These are phyloP conservation scores for Chaetomidium leptoderma DNA, from an alignment of 495 filamentous ascomycete species.

Conservation along the genomic window DNA sequence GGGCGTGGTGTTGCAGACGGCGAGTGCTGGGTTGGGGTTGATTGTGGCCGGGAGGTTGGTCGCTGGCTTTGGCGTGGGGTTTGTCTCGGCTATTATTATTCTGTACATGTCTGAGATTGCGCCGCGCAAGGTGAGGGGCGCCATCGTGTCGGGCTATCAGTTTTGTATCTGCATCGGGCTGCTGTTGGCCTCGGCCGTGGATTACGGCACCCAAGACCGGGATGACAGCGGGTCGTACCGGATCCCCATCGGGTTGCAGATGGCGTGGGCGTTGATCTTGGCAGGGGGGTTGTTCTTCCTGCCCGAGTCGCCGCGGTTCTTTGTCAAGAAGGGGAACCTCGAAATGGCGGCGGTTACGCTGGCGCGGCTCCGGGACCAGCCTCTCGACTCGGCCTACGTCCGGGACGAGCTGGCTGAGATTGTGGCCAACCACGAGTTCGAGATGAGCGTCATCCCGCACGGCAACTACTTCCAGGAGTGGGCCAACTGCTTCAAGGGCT, in stretches of 20 bases:
- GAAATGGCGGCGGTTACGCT: slow-evolving; percentile 59
- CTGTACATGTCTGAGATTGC: slow-evolving; percentile 68
- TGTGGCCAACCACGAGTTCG: slow-evolving; percentile 75
- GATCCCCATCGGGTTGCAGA: slow-evolving; percentile 66
- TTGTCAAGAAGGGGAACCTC: slow-evolving; percentile 64
- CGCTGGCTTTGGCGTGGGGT: slow-evolving; percentile 56
- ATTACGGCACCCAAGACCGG: slow-evolving; percentile 64
- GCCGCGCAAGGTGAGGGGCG: slow-evolving; percentile 65
- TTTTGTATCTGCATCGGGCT: slow-evolving; percentile 72
- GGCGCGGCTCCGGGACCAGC: slow-evolving; percentile 60
- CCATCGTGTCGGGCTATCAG: slow-evolving; percentile 70
- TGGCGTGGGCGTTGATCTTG: slow-evolving; percentile 64
- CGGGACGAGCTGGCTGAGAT: slow-evolving; percentile 71
- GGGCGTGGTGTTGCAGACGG: slow-evolving; percentile 59
- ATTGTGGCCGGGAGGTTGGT: slow-evolving; percentile 58
- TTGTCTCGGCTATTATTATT: slow-evolving; percentile 68
- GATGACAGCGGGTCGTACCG: slow-evolving; percentile 63
- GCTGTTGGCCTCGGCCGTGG: slow-evolving; percentile 65
- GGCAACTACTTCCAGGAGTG: slow-evolving; percentile 61
- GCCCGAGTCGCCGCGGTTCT: slow-evolving; percentile 74
- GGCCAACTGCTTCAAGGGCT: slow-evolving; percentile 58
- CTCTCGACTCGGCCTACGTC: slow-evolving; percentile 58
- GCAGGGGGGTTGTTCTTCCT: slow-evolving; percentile 55
- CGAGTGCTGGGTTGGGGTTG: slow-evolving; percentile 26
- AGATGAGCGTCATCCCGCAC: slow-evolving; percentile 59